Percentiles rank a stretch among this genome's conserved stretches.
phyloP scores from a whole-genome alignment of 2,329 filamentous ascomycete genomes.

The Ophidiomyces ophidiicola region DNA sequence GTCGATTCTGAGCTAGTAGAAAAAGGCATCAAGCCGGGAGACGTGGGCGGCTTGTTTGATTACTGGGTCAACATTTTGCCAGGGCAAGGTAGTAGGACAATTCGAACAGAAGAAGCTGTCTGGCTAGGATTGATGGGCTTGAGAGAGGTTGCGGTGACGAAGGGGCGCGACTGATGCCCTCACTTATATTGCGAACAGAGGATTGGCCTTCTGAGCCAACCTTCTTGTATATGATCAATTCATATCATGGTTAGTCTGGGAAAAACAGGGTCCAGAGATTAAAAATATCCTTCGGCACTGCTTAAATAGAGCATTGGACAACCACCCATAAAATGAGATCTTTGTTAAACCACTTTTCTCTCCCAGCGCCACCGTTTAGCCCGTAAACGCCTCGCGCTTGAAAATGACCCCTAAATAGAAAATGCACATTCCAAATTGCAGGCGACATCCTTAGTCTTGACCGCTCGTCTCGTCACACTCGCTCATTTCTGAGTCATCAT shows the following conservation, averaged over 20 bases:
- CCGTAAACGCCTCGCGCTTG: too few relatives aligned
- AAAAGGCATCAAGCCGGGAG: slow-evolving; percentile 52
- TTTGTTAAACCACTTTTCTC: background rate
- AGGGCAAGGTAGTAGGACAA: slow-evolving; percentile 67
- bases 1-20: slow-evolving; percentile 47
- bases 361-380: too few relatives aligned
- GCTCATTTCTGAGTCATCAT: slow-evolving; percentile 24
- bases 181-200: too few relatives aligned
- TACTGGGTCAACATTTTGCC: slow-evolving; percentile 72
- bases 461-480: slow-evolving; percentile 28
- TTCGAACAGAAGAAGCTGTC: slow-evolving; percentile 72
- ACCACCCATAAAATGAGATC: background rate
- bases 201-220: too few relatives aligned
- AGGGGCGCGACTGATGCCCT: slow-evolving; percentile 9
- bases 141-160: slow-evolving; percentile 40
- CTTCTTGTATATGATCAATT: too few relatives aligned
- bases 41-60: slow-evolving; percentile 63
- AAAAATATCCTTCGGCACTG: background rate
- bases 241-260: too few relatives aligned
- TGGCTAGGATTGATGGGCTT: slow-evolving; percentile 63
- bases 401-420: too few relatives aligned
- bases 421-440: too few relatives aligned
- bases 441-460: slow-evolving; percentile 18
- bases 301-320: background rate
- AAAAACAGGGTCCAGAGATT: background rate